These are phyloP conservation scores for Waltergamsia citrina DNA, from an alignment of 2,329 filamentous ascomycete genomes.

Conservation along the genomic window DNA sequence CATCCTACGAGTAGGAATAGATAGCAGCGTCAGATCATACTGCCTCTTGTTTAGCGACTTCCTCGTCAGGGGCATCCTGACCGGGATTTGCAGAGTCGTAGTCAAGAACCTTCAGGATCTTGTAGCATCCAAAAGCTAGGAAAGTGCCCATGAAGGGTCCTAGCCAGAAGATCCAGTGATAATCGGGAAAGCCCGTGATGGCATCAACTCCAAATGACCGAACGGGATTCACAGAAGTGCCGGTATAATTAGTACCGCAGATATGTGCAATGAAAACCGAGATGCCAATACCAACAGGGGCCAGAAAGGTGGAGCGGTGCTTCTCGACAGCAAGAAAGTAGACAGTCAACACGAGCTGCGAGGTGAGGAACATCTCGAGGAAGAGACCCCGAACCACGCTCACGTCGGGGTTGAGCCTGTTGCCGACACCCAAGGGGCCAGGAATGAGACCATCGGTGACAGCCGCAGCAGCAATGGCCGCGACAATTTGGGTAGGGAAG, in stretches of 20 bases:
- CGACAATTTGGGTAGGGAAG: constrained; percentile 47
- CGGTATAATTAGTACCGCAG: constrained; percentile 34
- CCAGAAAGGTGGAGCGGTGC: constrained; percentile 61
- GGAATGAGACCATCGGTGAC: constrained; percentile 50
- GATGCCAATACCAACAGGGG: constrained; percentile 63
- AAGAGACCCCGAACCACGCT: constrained; percentile 51
- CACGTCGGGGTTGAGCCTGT: constrained; percentile 41
- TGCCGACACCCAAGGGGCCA: constrained; percentile 42
- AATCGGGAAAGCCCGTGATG: constrained; percentile 28
- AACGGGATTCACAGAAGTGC: constrained; percentile 39
- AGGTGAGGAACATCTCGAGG: constrained; percentile 57
- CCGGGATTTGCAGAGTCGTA: constrained; percentile 41
- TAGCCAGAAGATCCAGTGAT: constrained; percentile 47
- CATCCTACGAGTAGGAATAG: too few species aligned
- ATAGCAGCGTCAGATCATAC: too few species aligned
- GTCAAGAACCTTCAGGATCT: constrained; percentile 38
- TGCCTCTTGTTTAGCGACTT: constrained; percentile 8
- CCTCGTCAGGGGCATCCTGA: constrained; percentile 30
- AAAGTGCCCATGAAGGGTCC: constrained; percentile 40
- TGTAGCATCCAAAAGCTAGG: constrained; percentile 39
- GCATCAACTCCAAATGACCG: constrained; percentile 40
- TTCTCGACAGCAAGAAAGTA: constrained; percentile 67
- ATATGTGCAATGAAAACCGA: constrained; percentile 54
- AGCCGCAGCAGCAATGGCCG: constrained; percentile 47
- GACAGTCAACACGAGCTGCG: constrained; percentile 53